Evolutionary conservation across 345 rosid genomes (phyloP), one percentile per base, ranked within the genome.

Genomic region (Erysimum cheiranthoides): DNA sequence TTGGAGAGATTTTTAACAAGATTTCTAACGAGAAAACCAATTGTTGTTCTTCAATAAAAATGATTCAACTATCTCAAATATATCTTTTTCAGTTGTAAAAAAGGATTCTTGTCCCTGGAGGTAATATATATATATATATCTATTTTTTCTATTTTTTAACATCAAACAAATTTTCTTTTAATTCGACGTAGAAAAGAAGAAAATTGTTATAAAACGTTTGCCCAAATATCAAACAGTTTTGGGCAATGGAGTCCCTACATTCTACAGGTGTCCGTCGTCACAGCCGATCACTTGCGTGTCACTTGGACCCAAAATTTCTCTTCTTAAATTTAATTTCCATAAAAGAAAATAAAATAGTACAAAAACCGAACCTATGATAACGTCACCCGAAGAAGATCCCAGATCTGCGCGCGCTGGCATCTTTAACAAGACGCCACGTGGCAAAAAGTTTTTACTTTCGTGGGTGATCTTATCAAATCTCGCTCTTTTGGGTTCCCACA

Each of bases 221-320:
- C 12, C 46, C 49, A 74, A 53, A 60, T 40, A 3, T 46, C 16
- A 49, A 42, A 32, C 0, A 5, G 54, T 50, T 21, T 32, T 25
- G 34, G 40, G 32, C 13, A 17, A 50, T 25, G 43, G 43, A 82
- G 83, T 17, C 81, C 81, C 84, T 36, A 45, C 47, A 10, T 1
- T 45, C 0, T 61, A 81, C 84, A 84, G 84, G 86, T 79, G 85
- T 73, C 62, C 36, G 61, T 18, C 62, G 39, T 73, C 65, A 27
- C 18, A 75, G 80, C 75, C 84, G 65, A 73, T 82, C 79, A 70
- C 57, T 79, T 81, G 80, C 81, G 82, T 71, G 82, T 77, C 84
- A 72, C 73, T 71, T 82, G 87, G 81, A 53, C 73, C 83, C 43
- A 31, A 10, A 10, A 10, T 38, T 67, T 27, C 31, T 11, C 25